phyloP scores from a whole-genome alignment of 139 green algal genomes.

The Prasinococcaceae sp. region DNA sequence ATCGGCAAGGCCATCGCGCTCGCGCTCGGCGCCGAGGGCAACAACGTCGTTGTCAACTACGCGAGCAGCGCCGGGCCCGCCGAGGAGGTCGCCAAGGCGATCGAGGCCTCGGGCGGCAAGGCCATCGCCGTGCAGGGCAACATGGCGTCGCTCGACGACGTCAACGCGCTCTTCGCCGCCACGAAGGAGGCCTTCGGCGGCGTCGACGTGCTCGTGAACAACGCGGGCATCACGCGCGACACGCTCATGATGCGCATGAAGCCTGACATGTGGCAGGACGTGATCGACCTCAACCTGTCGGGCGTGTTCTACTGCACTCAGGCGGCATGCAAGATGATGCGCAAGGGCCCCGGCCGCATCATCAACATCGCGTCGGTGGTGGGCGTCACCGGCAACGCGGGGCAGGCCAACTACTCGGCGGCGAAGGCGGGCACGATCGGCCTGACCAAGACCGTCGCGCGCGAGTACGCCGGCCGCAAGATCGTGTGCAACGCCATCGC shows the following conservation, averaged over 20 bases:
- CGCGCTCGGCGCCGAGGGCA: constrained; percentile 50
- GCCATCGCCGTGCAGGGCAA: constrained; percentile 45
- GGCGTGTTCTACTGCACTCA: constrained; percentile 72
- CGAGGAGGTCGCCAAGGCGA: constrained; percentile 61
- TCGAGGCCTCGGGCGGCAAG: constrained; percentile 50
- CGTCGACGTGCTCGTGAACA: constrained; percentile 97
- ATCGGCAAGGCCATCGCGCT: constrained; percentile 81
- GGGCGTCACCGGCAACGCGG: constrained; percentile 81
- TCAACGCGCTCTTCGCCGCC: constrained; percentile 46
- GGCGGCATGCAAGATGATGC: constrained; percentile 18
- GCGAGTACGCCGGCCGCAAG: constrained; percentile 31
- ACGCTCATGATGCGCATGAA: constrained; percentile 99
- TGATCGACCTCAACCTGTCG: constrained; percentile 93
- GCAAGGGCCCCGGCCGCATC: constrained; percentile 74
- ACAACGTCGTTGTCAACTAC: constrained; percentile 18
- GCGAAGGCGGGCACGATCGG: constrained; percentile 35
- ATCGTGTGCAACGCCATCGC: constrained; percentile 35
- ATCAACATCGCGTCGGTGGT: constrained; percentile 97
- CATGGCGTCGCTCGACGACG: constrained; percentile 8
- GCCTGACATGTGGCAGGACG: constrained; percentile 82
- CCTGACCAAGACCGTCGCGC: constrained; percentile 31
- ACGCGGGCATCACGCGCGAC: constrained; percentile 88
- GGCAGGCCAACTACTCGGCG: constrained; percentile 45
- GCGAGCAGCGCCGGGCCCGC: constrained; percentile 47
- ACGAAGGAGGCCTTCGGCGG: constrained; percentile 64